Evolutionary conservation across 768 basidiomycete species (phyloP).

Genomic region (Gelatoporia subvermispora): DNA sequence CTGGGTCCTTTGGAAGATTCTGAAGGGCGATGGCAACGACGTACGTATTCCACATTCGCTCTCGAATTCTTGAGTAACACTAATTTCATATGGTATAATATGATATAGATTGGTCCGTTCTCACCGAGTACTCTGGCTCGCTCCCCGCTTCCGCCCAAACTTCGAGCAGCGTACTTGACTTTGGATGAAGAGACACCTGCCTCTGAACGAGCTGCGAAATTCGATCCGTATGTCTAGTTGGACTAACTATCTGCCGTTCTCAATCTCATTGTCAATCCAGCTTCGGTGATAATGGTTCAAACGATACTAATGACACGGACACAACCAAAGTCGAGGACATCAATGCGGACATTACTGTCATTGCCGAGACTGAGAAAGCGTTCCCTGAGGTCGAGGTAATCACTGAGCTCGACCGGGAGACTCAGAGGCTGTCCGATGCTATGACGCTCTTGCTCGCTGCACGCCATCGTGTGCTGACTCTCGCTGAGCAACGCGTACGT

Average conservation of each 20-base stretch:
- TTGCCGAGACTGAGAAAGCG: background rate
- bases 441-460: slow-evolving; percentile 65
- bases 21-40: slow-evolving; percentile 79
- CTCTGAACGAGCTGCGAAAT: slow-evolving; percentile 4
- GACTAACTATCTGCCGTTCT: background rate
- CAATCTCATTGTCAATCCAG: slow-evolving; percentile 3
- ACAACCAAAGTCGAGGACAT: too few species aligned
- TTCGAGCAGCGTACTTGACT: slow-evolving; percentile 66
- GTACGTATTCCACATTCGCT: slow-evolving; percentile 41
- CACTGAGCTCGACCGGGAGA: slow-evolving; percentile 50
- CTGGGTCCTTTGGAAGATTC: slow-evolving; percentile 85
- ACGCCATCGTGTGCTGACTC: slow-evolving; percentile 65
- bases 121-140: slow-evolving; percentile 69
- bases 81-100: too few species aligned
- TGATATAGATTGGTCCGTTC: slow-evolving; percentile 69
- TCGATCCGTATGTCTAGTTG: slow-evolving; percentile 16
- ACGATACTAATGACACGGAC: too few species aligned
- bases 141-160: slow-evolving; percentile 71
- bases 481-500: slow-evolving; percentile 71
- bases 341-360: background rate
- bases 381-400: slow-evolving; percentile 4
- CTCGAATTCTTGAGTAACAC: background rate
- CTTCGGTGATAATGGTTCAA: slow-evolving; percentile 8
- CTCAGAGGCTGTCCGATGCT: slow-evolving; percentile 48
- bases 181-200: slow-evolving; percentile 49